Percentiles rank a stretch among this genome's conserved stretches.
Conservation (phyloP, 495 filamentous ascomycete species). For the Polyplosphaeria fusca region DNA sequence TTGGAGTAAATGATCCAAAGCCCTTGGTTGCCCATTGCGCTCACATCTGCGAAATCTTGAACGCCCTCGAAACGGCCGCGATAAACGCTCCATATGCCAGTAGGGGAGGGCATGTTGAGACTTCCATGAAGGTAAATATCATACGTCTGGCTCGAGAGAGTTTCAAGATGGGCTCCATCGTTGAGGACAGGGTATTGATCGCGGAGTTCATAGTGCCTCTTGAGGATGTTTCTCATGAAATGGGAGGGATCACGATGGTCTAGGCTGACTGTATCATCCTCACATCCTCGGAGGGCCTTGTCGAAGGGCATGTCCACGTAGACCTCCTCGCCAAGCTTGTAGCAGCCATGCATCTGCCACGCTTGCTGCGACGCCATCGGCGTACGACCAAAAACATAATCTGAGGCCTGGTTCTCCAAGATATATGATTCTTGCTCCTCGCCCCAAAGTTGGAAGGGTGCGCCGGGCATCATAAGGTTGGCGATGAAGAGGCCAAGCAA, state of each 20-base stretch:
- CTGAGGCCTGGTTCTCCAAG: constrained; percentile 62
- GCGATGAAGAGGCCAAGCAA: constrained; percentile 63
- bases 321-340: constrained; percentile 52
- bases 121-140: constrained; percentile 54
- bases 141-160: constrained; percentile 59
- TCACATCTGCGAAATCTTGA: constrained; percentile 51
- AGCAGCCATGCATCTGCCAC: constrained; percentile 70
- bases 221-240: constrained; percentile 63
- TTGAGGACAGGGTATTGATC: constrained; percentile 58
- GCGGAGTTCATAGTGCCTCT: constrained; percentile 64
- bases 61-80: constrained; percentile 50
- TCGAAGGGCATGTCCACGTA: constrained; percentile 61
- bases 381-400: constrained; percentile 70
- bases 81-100: constrained; percentile 65
- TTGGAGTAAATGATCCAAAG: constrained; percentile 71
- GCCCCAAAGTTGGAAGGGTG: constrained; percentile 64
- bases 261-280: constrained; percentile 55
- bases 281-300: constrained; percentile 54
- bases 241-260: constrained; percentile 71
- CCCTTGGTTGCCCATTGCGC: constrained; percentile 48
- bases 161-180: constrained; percentile 56
- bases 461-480: constrained; percentile 63
- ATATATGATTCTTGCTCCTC: constrained; percentile 71
- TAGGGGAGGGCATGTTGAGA: constrained; percentile 54
- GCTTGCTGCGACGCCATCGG: constrained; percentile 64